Conservation (phyloP, 1,284 basidiomycete species). For the Ganoderma boninense region DNA sequence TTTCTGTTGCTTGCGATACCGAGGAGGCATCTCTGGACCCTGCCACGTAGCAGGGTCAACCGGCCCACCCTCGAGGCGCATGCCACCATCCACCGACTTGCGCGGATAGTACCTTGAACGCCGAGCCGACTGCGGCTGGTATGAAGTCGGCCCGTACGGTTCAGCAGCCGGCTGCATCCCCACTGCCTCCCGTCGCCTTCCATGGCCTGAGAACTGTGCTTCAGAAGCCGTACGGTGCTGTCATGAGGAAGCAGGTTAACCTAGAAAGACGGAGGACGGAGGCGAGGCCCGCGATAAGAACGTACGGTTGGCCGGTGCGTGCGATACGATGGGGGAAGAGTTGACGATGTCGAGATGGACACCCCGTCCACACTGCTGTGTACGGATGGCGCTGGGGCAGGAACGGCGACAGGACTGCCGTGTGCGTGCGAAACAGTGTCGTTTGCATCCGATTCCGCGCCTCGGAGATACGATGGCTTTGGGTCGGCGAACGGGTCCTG, state of each 20-base stretch:
- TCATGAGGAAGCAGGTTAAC: not conserved
- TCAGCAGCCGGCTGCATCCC: not conserved
- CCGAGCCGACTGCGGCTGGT: not conserved
- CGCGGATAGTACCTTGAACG: not conserved
- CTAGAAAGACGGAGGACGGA: not conserved
- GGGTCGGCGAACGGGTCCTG: not conserved
- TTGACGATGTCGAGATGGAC: slow-evolving; percentile 6
- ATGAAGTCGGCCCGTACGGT: not conserved
- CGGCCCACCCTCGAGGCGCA: slow-evolving; percentile 20
- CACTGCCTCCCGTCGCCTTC: not conserved
- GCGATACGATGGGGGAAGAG: slow-evolving; percentile 9
- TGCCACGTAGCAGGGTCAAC: not conserved
- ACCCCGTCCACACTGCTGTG: not conserved
- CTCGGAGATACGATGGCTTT: not conserved
- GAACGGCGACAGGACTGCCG: not conserved
- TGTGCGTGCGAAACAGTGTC: not conserved
- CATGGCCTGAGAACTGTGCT: not conserved
- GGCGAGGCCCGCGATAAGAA: too few relatives aligned
- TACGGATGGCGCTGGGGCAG: not conserved
- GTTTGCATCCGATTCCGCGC: not conserved
- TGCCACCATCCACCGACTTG: slow-evolving; percentile 13
- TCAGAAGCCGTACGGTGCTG: not conserved
- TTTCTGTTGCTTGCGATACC: slow-evolving; percentile 10
- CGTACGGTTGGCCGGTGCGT: slow-evolving; percentile 5
- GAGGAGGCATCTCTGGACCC: slow-evolving; percentile 3